phyloP scores from a whole-genome alignment of 805 yeast genomes.

The Ogataea haglerorum region DNA sequence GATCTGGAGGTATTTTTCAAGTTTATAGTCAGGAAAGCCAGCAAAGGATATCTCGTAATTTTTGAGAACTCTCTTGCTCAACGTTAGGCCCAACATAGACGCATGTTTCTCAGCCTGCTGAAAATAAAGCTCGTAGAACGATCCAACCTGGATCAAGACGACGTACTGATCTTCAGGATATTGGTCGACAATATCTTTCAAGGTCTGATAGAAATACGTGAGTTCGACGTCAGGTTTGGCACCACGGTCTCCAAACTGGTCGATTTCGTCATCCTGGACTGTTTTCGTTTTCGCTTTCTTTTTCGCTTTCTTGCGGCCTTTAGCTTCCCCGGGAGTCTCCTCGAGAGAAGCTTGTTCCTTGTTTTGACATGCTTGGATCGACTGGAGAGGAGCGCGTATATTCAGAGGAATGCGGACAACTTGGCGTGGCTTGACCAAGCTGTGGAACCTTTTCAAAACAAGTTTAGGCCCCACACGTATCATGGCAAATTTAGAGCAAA shows the following conservation, averaged over 20 bases:
- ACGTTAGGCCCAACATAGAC: constrained; percentile 64
- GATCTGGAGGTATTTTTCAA: constrained; percentile 69
- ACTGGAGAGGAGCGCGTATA: constrained; percentile 1
- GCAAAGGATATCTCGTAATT: constrained; percentile 68
- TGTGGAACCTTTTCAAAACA: neutral
- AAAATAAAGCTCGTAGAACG: constrained; percentile 83
- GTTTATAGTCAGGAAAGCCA: constrained; percentile 77
- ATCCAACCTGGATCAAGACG: constrained; percentile 77
- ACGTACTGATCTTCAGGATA: constrained; percentile 39
- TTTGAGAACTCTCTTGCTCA: constrained; percentile 53
- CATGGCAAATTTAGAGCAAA: neutral
- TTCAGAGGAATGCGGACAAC: constrained; percentile 5
- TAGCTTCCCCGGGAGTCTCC: neutral
- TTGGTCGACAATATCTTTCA: constrained; percentile 27
- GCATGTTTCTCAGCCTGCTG: constrained; percentile 81
- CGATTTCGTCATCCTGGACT: constrained; percentile 8
- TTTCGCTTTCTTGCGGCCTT: neutral
- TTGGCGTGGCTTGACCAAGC: neutral
- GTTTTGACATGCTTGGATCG: neutral
- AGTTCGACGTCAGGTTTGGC: constrained; percentile 20
- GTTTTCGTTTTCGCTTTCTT: neutral
- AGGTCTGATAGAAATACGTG: constrained; percentile 31
- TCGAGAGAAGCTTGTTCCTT: neutral
- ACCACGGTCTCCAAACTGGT: constrained; percentile 18
- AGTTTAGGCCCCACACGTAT: neutral